These are phyloP conservation scores for Saccharum spontaneum DNA, from an alignment of 176 grass and related monocot species.

Conservation along the genomic window DNA sequence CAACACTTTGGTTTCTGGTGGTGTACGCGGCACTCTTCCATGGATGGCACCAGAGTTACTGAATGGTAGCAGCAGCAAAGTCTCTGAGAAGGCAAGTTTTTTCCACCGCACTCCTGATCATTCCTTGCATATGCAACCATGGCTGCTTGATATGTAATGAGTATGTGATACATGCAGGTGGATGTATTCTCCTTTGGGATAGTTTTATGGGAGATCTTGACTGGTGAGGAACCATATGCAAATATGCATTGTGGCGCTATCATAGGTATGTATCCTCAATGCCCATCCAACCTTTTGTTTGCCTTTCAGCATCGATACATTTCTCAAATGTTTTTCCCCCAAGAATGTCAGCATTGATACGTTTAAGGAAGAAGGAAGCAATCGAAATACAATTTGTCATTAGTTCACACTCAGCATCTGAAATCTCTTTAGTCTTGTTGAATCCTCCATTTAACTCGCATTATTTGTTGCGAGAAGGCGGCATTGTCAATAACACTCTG, in stretches of 20 bases:
- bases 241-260: slow-evolving; percentile 96
- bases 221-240: slow-evolving; percentile 86
- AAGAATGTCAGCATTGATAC: neutral
- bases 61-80: slow-evolving; percentile 87
- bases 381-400: neutral
- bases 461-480: slow-evolving; percentile 58
- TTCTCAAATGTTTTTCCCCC: neutral
- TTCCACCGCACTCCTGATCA: neutral
- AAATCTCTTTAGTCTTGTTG: neutral
- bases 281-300: neutral
- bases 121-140: slow-evolving; percentile 8
- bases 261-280: slow-evolving; percentile 59
- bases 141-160: neutral
- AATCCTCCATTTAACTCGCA: slow-evolving; percentile 23
- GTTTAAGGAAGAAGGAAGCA: neutral
- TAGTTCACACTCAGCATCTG: neutral
- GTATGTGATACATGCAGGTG: slow-evolving; percentile 46
- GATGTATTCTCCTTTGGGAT: slow-evolving; percentile 99
- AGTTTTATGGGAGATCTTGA: slow-evolving; percentile 94
- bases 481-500: slow-evolving; percentile 89
- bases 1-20: slow-evolving; percentile 96
- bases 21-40: slow-evolving; percentile 94
- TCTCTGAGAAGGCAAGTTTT: slow-evolving; percentile 84
- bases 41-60: slow-evolving; percentile 99
- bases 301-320: neutral